Conservation (phyloP, 2,329 filamentous ascomycete species). For the Fusarium albidum region DNA sequence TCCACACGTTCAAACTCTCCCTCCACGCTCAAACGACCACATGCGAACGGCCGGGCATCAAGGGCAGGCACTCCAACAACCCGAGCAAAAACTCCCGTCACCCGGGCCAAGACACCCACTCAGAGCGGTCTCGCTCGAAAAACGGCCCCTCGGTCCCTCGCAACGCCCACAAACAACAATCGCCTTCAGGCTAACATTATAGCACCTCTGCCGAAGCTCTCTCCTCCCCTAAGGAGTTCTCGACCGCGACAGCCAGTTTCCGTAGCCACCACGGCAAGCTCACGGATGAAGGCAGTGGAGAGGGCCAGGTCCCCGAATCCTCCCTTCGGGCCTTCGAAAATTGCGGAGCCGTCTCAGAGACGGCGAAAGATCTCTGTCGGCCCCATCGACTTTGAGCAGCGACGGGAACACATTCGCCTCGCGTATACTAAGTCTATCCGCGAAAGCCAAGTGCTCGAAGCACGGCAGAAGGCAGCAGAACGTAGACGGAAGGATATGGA, state of each 20-base stretch:
- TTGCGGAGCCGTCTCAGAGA: slow-evolving; percentile 48
- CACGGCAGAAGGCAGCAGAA: slow-evolving; percentile 61
- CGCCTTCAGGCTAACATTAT: slow-evolving; percentile 79
- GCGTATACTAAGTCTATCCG: slow-evolving; percentile 87
- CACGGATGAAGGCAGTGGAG: slow-evolving; percentile 71
- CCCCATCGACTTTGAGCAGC: slow-evolving; percentile 84
- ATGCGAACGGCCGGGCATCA: slow-evolving; percentile 51
- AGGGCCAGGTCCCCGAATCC: slow-evolving; percentile 57
- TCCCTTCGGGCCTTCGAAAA: slow-evolving; percentile 42
- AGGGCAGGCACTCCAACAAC: slow-evolving; percentile 48
- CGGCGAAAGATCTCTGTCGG: slow-evolving; percentile 69
- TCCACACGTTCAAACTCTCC: slow-evolving; percentile 67
- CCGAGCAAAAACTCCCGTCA: slow-evolving; percentile 51
- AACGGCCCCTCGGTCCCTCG: slow-evolving; percentile 51
- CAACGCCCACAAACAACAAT: slow-evolving; percentile 60
- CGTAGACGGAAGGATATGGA: slow-evolving; percentile 60
- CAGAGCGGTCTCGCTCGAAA: slow-evolving; percentile 47
- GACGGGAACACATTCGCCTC: slow-evolving; percentile 82
- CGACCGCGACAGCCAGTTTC: slow-evolving; percentile 83
- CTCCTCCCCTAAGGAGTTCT: slow-evolving; percentile 82
- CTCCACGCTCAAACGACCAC: slow-evolving; percentile 53
- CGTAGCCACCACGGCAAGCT: slow-evolving; percentile 74
- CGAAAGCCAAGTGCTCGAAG: slow-evolving; percentile 71
- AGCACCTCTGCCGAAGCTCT: slow-evolving; percentile 73
- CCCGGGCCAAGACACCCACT: slow-evolving; percentile 55